Percentiles rank a stretch among this genome's conserved stretches.
Conservation (phyloP, 2,329 filamentous ascomycete species). For the Stemphylium beticola region DNA sequence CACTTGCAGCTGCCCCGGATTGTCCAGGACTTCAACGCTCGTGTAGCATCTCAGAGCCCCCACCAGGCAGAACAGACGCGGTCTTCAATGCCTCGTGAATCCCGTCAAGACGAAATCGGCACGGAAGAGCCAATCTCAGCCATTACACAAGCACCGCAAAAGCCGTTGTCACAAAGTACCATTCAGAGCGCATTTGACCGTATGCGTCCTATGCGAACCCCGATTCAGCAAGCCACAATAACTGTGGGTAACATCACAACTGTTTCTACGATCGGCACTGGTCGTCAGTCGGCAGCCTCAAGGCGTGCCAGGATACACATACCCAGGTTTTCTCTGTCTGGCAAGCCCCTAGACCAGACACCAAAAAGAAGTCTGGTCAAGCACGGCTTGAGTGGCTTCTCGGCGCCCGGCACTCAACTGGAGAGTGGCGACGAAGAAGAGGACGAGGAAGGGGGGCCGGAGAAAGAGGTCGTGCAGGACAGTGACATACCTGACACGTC, state of each 20-base stretch:
- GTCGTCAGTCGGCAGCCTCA: slow-evolving; percentile 54
- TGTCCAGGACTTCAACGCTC: slow-evolving; percentile 51
- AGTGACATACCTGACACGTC: slow-evolving; percentile 22
- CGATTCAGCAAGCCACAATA: slow-evolving; percentile 72
- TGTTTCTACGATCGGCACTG: slow-evolving; percentile 67
- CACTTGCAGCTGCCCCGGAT: slow-evolving; percentile 21
- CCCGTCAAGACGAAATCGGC: slow-evolving; percentile 21
- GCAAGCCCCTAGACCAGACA: slow-evolving; percentile 35
- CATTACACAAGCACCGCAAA: slow-evolving; percentile 40
- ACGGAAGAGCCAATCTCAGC: slow-evolving; percentile 32
- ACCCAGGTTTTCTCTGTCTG: slow-evolving; percentile 44
- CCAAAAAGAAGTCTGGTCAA: slow-evolving; percentile 49
- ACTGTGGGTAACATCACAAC: slow-evolving; percentile 74
- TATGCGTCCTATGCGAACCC: slow-evolving; percentile 68
- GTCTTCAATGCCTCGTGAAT: slow-evolving; percentile 15
- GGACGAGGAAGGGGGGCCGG: slow-evolving; percentile 17
- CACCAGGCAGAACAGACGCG: slow-evolving; percentile 20
- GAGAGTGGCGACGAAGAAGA: slow-evolving; percentile 42
- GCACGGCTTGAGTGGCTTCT: slow-evolving; percentile 59
- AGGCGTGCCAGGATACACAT: slow-evolving; percentile 53
- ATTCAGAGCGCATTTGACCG: slow-evolving; percentile 68
- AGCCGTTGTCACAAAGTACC: slow-evolving; percentile 44
- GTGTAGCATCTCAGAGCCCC: slow-evolving; percentile 43
- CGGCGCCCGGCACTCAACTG: slow-evolving; percentile 59
- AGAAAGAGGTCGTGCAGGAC: slow-evolving; percentile 16